phyloP scores from a whole-genome alignment of 148 eudicot species.

The Rhododendron ovatum region DNA sequence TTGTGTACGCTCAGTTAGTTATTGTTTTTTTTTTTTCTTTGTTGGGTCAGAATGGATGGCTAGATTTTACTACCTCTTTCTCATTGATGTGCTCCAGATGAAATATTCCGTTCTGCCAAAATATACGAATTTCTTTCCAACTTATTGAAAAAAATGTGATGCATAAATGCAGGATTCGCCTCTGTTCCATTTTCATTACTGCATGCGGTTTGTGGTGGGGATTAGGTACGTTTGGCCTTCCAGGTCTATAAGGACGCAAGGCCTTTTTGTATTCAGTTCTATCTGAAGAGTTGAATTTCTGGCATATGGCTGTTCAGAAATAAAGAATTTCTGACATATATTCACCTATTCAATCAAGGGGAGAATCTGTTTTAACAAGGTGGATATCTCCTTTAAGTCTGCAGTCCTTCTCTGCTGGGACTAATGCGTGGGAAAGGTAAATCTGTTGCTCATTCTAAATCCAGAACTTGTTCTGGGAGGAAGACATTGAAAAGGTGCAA shows the following conservation, averaged over 20 bases:
- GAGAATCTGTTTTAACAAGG: not conserved
- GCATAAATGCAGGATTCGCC: not conserved
- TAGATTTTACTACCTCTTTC: not conserved
- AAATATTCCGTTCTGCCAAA: not conserved
- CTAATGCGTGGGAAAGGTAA: slow-evolving; percentile 44
- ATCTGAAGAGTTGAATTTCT: not conserved
- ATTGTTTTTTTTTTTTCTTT: not conserved
- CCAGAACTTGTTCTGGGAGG: slow-evolving; percentile 29
- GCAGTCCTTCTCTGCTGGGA: slow-evolving; percentile 12
- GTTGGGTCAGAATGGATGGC: not conserved
- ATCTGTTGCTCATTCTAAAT: slow-evolving; percentile 28
- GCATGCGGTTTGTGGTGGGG: too few species aligned
- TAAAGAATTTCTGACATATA: not conserved
- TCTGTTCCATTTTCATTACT: not conserved
- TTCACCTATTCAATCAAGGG: not conserved
- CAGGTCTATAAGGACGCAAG: not conserved
- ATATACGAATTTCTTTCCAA: not conserved
- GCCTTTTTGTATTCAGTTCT: not conserved
- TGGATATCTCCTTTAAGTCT: not conserved
- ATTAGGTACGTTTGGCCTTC: not conserved
- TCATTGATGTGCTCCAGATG: not conserved
- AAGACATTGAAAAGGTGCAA: slow-evolving; percentile 45
- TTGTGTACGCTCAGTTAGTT: not conserved
- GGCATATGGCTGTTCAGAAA: not conserved
- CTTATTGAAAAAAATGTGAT: not conserved